A percentile compares a stretch with the other conserved stretches of the same genome.
Evolutionary conservation across 1,284 basidiomycete genomes (phyloP).

Genomic region (Singerocomus inundabilis): DNA sequence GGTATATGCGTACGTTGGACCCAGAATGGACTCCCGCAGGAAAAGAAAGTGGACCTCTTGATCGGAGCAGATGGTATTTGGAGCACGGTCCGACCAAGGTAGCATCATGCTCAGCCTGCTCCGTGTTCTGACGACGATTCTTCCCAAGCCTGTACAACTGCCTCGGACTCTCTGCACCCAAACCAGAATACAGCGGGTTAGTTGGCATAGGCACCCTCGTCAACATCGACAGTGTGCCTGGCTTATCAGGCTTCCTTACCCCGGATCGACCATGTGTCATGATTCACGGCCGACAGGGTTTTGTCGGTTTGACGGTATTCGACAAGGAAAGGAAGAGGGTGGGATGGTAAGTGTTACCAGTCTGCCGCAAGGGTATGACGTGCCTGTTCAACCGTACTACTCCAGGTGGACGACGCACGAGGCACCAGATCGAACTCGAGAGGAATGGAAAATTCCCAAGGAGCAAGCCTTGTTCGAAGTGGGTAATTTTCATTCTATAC

Average conservation of each 20-base stretch:
- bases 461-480: slow-evolving; percentile 24
- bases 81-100: slow-evolving; percentile 31
- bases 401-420: slow-evolving; percentile 33
- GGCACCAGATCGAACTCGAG: slow-evolving; percentile 24
- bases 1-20: slow-evolving; percentile 29
- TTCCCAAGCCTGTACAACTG: slow-evolving; percentile 25
- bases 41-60: slow-evolving; percentile 31
- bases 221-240: slow-evolving; percentile 19
- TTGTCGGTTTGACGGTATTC: slow-evolving; percentile 30
- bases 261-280: slow-evolving; percentile 27
- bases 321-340: slow-evolving; percentile 27
- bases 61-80: slow-evolving; percentile 37
- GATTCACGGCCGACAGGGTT: slow-evolving; percentile 32
- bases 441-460: slow-evolving; percentile 32
- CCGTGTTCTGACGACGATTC: slow-evolving; percentile 5
- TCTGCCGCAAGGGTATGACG: background rate
- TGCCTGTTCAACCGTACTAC: background rate
- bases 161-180: slow-evolving; percentile 19
- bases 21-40: slow-evolving; percentile 19
- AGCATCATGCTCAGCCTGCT: background rate
- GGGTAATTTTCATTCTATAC: background rate
- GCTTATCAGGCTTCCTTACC: slow-evolving; percentile 22
- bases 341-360: slow-evolving; percentile 21
- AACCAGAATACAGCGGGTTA: slow-evolving; percentile 33
- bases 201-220: slow-evolving; percentile 27